Evolutionary conservation across 2,329 filamentous ascomycete species (phyloP).

Genomic region (Pseudohalonectria lignicola): DNA sequence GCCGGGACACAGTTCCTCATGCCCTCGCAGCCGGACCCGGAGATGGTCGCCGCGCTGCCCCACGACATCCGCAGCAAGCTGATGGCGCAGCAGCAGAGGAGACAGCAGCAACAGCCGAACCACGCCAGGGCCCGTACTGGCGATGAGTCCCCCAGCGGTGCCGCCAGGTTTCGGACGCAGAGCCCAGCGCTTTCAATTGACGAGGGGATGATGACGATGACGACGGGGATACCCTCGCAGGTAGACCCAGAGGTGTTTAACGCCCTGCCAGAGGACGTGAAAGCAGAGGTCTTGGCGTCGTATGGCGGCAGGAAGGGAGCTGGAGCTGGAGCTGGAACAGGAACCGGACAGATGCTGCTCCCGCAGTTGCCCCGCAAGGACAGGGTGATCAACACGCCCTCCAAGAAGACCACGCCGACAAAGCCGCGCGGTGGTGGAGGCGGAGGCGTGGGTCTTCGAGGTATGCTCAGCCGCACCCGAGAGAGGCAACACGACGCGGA

Average conservation of each 20-base stretch:
- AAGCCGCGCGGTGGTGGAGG: no score
- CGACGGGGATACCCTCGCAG: constrained; percentile 50
- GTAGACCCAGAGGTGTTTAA: constrained; percentile 77
- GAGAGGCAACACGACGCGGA: constrained; percentile 42
- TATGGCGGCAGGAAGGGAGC: constrained; percentile 36
- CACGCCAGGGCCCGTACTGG: no score
- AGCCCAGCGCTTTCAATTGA: constrained; percentile 18
- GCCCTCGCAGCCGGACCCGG: constrained; percentile 69
- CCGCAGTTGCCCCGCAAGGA: constrained; percentile 47
- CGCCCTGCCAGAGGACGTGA: constrained; percentile 75
- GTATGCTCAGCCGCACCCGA: constrained; percentile 29
- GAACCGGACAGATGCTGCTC: constrained; percentile 21
- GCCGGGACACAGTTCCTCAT: constrained; percentile 87
- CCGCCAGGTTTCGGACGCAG: constrained; percentile 25
- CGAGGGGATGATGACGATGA: no score
- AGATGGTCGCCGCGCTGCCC: constrained; percentile 75
- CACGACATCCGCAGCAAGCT: constrained; percentile 71
- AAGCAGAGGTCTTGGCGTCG: constrained; percentile 67
- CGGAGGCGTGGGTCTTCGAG: constrained; percentile 40
- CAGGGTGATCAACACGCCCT: constrained; percentile 31
- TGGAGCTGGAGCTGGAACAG: not conserved
- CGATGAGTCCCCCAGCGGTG: constrained; percentile 16
- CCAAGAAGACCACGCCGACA: constrained; percentile 38
- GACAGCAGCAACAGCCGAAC: no score
- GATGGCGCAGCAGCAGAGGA: constrained; percentile 39